Evolutionary conservation across 306 rosid species (phyloP).

Genomic region (Vicia sativa): DNA sequence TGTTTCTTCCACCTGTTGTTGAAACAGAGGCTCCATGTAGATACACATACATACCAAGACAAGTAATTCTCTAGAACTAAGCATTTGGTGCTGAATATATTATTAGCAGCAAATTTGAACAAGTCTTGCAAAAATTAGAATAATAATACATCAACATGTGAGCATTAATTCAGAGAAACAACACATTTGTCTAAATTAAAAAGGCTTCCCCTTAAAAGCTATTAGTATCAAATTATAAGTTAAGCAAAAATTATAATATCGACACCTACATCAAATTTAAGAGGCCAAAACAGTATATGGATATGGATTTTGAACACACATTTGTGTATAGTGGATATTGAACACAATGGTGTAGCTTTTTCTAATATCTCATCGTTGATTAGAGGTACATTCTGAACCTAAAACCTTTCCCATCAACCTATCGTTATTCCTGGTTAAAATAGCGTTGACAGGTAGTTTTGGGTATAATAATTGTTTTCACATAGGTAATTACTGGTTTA

Average conservation of each 20-base stretch:
- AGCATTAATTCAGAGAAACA: background rate
- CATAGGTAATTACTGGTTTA: slow-evolving; percentile 1
- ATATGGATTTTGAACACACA: background rate
- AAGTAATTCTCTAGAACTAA: background rate
- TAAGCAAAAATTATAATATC: background rate
- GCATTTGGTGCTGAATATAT: background rate
- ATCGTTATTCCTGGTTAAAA: slow-evolving; percentile 27
- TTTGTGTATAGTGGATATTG: background rate
- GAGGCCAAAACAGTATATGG: slow-evolving; percentile 5
- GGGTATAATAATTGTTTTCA: slow-evolving; percentile 5
- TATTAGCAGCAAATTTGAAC: background rate
- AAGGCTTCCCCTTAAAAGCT: background rate
- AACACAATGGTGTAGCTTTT: background rate
- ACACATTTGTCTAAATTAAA: background rate
- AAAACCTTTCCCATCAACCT: slow-evolving; percentile 14
- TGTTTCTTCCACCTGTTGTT: background rate
- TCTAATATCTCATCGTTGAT: background rate
- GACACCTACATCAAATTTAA: slow-evolving; percentile 20
- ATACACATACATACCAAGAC: background rate
- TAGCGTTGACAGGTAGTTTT: slow-evolving; percentile 16
- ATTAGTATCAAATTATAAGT: background rate
- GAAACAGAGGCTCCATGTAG: background rate
- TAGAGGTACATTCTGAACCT: slow-evolving; percentile 21
- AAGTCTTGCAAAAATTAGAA: background rate
- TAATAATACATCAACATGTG: background rate